Percentiles rank a stretch among this genome's conserved stretches.
phyloP scores from a whole-genome alignment of 805 yeast genomes.

The Zygosaccharomyces rouxii region DNA sequence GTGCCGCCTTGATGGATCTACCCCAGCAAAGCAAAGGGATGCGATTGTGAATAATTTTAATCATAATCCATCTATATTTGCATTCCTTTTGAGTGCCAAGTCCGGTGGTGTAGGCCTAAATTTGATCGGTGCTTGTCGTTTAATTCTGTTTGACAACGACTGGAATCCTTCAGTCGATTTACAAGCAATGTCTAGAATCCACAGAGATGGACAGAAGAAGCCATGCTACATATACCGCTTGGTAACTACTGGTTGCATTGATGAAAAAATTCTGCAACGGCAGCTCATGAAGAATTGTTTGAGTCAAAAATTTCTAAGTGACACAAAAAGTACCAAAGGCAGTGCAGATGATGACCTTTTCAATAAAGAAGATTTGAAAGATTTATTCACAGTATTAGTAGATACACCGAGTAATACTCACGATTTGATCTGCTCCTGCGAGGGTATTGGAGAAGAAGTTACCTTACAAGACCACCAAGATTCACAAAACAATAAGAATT shows the following conservation, averaged over 20 bases:
- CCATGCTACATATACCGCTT: slow-evolving; percentile 80
- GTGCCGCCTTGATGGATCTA: slow-evolving; percentile 77
- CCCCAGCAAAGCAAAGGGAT: slow-evolving; percentile 63
- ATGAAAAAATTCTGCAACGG: slow-evolving; percentile 89
- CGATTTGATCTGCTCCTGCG: slow-evolving; percentile 64
- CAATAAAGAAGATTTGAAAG: slow-evolving; percentile 61
- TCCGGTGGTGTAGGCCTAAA: slow-evolving; percentile 94
- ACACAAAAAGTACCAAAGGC: slow-evolving; percentile 24
- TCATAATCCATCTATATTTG: slow-evolving; percentile 44
- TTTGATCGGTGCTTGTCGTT: slow-evolving; percentile 80
- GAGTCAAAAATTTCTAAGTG: slow-evolving; percentile 64
- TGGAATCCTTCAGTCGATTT: slow-evolving; percentile 94
- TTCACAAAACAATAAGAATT: slow-evolving; percentile 19
- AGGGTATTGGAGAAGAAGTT: slow-evolving; percentile 47
- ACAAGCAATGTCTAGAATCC: slow-evolving; percentile 94
- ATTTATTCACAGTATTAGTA: slow-evolving; percentile 59
- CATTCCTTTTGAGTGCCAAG: slow-evolving; percentile 78
- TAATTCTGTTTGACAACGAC: slow-evolving; percentile 84
- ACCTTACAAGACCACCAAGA: neutral
- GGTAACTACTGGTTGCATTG: slow-evolving; percentile 83
- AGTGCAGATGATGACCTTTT: slow-evolving; percentile 58
- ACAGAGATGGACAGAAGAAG: slow-evolving; percentile 83
- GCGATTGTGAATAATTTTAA: slow-evolving; percentile 68
- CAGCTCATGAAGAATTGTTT: slow-evolving; percentile 80
- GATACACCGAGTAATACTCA: slow-evolving; percentile 66